Evolutionary conservation across 805 yeast genomes (phyloP), one percentile per base, ranked within the genome.

Genomic region (Priceomyces castillae): DNA sequence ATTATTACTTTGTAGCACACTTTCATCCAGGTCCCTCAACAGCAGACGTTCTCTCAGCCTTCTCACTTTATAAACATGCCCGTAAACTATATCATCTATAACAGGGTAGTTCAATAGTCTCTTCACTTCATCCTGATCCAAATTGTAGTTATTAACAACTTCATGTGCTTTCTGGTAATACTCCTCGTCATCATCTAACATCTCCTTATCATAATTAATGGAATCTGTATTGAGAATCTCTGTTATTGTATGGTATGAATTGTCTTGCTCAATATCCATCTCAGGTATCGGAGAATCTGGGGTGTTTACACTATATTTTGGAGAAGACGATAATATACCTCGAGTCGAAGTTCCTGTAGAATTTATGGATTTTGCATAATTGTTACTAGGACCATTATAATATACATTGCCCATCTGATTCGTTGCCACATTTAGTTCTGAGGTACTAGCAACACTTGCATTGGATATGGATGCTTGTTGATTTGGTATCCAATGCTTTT

Each of bases 401-500:
- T 11, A 12, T 28, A n/a, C 10, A 18, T 4, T 7, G 12, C 10
- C 17, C 12, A 30, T 26, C n/a, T 37, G 40, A 22, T 31, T 30
- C 4, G 16, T 19, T 7, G 59, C 26, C 3, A 63, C 62, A 42
- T 51, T 50, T 7, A 52, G 45, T 42, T 62, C 69, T 28, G 67
- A 59, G 0, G 67, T 62, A 41, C 67, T 60, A 17, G 50, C 52
- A 2, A 62, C 12, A 11, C 30, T 40, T 17, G 41, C 23, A 33
- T 39, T 43, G 37, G 45, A 46, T 36, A 4, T 46, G 43, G 20
- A 48, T 48, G 38, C 41, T 37, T 25, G 47, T 42, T 19, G 54
- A 42, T 35, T 42, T 1, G 64, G 59, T 6, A 90, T 67, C 98
- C 98, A 94, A 61, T 90, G 90, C 51, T 85, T 87, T 10, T 79